Percentiles rank a stretch among this genome's conserved stretches.
phyloP scores from a whole-genome alignment of 2,329 filamentous ascomycete genomes.

The Cordyceps pruinosa region DNA sequence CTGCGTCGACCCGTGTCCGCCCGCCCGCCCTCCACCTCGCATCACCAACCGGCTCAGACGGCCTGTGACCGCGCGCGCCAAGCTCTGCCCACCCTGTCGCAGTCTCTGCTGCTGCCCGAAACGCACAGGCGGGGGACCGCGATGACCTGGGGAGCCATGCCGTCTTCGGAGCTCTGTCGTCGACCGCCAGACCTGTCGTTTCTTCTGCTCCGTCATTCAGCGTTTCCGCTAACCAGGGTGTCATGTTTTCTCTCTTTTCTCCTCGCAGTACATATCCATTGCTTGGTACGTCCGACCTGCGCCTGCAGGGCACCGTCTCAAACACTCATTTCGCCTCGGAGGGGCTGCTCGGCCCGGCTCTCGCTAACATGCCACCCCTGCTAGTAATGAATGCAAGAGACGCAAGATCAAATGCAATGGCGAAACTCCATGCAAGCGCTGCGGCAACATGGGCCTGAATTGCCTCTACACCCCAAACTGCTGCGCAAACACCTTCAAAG shows the following conservation, averaged over 20 bases:
- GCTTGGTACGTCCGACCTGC: constrained; percentile 49
- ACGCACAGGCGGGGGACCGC: background rate
- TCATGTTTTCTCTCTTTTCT: background rate
- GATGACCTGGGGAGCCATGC: background rate
- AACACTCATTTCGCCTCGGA: background rate
- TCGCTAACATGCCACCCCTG: background rate
- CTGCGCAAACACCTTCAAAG: constrained; percentile 75
- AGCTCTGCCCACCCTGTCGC: background rate
- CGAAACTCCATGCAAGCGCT: constrained; percentile 59
- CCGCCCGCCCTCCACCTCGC: background rate
- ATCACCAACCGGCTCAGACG: background rate
- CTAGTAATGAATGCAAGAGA: constrained; percentile 66
- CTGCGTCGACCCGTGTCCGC: no score
- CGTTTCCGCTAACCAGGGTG: background rate
- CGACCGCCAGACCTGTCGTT: background rate
- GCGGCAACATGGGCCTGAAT: constrained; percentile 58
- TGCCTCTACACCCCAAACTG: constrained; percentile 63
- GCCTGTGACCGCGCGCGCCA: background rate
- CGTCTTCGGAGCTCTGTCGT: background rate
- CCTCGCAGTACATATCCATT: constrained; percentile 50
- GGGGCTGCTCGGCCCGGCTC: background rate
- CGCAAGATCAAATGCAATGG: constrained; percentile 72
- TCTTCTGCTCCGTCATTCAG: background rate
- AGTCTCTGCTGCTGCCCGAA: background rate
- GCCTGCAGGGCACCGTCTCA: background rate